phyloP scores from a whole-genome alignment of 225 moss, liverwort and hornwort genomes.

The Physcomitrium patens region DNA sequence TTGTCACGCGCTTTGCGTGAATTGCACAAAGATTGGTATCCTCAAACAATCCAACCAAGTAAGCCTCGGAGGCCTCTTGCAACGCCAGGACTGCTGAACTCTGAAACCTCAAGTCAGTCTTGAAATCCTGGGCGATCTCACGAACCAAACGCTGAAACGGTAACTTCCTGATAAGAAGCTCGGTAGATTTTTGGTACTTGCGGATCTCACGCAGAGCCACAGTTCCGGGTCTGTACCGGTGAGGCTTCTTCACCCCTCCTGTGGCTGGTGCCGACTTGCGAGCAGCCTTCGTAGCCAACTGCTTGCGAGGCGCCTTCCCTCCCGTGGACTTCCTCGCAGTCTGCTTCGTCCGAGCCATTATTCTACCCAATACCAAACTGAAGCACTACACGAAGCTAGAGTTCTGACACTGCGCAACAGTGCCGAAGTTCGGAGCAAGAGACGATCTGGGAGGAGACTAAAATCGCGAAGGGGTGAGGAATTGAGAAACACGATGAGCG shows the following conservation, averaged over 20 bases:
- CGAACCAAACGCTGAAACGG: slow-evolving; percentile 51
- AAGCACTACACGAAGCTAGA: too few species aligned
- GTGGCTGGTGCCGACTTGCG: slow-evolving; percentile 57
- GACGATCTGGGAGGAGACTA: too few species aligned
- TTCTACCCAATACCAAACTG: neutral
- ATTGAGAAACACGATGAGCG: too few species aligned
- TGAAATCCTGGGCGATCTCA: slow-evolving; percentile 63
- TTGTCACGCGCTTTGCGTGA: slow-evolving; percentile 62
- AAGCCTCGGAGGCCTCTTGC: slow-evolving; percentile 58
- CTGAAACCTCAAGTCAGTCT: slow-evolving; percentile 63
- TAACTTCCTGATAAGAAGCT: slow-evolving; percentile 47
- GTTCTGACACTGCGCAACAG: too few species aligned
- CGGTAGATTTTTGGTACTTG: slow-evolving; percentile 53
- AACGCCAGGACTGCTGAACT: slow-evolving; percentile 56
- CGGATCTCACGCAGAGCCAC: slow-evolving; percentile 54
- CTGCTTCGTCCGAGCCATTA: slow-evolving; percentile 68
- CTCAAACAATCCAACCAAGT: slow-evolving; percentile 54
- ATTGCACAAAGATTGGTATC: slow-evolving; percentile 57
- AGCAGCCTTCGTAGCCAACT: slow-evolving; percentile 63
- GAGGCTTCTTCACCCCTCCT: too few species aligned
- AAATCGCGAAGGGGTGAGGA: too few species aligned
- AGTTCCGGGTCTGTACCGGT: slow-evolving; percentile 47
- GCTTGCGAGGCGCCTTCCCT: slow-evolving; percentile 70
- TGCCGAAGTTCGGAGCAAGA: too few species aligned
- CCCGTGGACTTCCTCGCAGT: slow-evolving; percentile 59